These are phyloP conservation scores for Dorcoceras hygrometricum DNA, from an alignment of 257 asterid genomes.

Conservation along the genomic window DNA sequence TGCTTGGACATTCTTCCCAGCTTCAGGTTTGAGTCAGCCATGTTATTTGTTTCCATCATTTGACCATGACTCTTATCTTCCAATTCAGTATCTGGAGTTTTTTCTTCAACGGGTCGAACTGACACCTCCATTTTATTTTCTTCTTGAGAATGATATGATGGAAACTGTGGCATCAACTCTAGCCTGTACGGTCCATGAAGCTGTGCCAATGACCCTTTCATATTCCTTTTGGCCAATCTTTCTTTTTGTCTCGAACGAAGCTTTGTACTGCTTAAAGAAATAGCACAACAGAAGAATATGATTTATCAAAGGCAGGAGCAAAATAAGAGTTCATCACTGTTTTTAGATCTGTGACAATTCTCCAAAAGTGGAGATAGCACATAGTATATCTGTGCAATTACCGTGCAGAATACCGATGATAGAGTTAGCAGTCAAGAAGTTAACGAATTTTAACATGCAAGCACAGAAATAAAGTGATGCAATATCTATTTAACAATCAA, in stretches of 20 bases:
- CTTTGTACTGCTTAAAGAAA: slow-evolving; percentile 51
- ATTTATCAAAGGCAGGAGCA: slow-evolving; percentile 6
- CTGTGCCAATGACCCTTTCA: slow-evolving; percentile 35
- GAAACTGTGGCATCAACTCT: slow-evolving; percentile 29
- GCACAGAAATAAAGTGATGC: not conserved
- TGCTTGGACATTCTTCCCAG: slow-evolving; percentile 38
- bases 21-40: slow-evolving; percentile 28
- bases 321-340: not conserved
- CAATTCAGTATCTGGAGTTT: slow-evolving; percentile 31
- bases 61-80: slow-evolving; percentile 28
- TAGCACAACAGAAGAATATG: slow-evolving; percentile 11
- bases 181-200: slow-evolving; percentile 33
- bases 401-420: slow-evolving; percentile 11
- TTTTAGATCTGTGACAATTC: not conserved
- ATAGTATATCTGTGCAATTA: slow-evolving; percentile 22
- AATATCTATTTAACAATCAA: not conserved
- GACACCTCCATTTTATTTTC: slow-evolving; percentile 35
- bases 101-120: slow-evolving; percentile 44
- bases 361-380: slow-evolving; percentile 10
- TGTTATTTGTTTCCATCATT: slow-evolving; percentile 32
- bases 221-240: slow-evolving; percentile 53
- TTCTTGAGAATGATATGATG: slow-evolving; percentile 35
- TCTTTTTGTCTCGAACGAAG: slow-evolving; percentile 90
- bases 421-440: not conserved
- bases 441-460: not conserved